Conservation (phyloP, 495 filamentous ascomycete species). For the Tuber brumale region DNA sequence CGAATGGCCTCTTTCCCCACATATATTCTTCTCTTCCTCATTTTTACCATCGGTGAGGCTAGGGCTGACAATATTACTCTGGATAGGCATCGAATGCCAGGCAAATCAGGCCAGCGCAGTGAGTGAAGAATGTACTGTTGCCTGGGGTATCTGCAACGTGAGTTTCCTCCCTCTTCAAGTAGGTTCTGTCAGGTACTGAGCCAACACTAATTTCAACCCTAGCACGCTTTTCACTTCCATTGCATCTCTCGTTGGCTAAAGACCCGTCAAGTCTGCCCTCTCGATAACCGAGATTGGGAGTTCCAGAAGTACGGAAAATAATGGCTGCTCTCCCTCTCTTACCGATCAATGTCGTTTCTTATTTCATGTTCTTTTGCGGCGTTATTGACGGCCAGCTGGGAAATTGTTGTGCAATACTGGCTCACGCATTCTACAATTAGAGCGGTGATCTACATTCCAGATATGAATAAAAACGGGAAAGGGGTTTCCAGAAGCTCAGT, state of each 20-base stretch:
- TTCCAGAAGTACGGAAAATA: constrained; percentile 97
- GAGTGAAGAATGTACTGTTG: constrained; percentile 95
- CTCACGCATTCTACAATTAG: neutral
- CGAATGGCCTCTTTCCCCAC: constrained; percentile 33
- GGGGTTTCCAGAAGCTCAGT: neutral
- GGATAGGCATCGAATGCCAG: constrained; percentile 92
- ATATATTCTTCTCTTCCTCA: neutral
- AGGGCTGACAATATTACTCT: constrained; percentile 23
- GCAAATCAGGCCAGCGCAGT: constrained; percentile 98
- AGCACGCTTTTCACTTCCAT: constrained; percentile 99
- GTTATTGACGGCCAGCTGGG: neutral
- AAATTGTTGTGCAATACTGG: neutral
- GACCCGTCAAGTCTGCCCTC: constrained; percentile 95
- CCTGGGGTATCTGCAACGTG: constrained; percentile 99
- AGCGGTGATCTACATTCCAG: neutral
- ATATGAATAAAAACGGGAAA: neutral
- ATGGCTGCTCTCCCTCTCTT: constrained; percentile 33
- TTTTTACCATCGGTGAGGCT: neutral
- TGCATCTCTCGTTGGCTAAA: constrained; percentile 99
- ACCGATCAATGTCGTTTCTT: neutral
- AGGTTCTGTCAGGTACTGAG: neutral
- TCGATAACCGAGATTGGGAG: constrained; percentile 98
- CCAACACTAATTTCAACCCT: constrained; percentile 12
- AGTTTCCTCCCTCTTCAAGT: constrained; percentile 40
- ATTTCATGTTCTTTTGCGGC: neutral